Evolutionary conservation across 2,329 filamentous ascomycete species (phyloP), one percentile per base, ranked within the genome.

Genomic region (Tolypocladium tundrense): DNA sequence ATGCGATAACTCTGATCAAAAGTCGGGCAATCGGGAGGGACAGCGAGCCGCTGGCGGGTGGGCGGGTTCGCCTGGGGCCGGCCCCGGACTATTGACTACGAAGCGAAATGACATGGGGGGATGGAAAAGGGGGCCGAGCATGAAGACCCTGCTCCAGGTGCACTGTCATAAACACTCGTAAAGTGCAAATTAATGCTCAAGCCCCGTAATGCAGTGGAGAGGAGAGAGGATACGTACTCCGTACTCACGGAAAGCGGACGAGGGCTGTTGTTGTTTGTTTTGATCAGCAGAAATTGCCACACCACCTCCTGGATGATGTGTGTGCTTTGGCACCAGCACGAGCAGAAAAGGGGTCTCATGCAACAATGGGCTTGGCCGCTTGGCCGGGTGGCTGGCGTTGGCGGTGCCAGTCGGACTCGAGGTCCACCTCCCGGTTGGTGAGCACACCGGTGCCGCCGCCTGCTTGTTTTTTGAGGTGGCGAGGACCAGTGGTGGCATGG

Each of bases 41-140:
- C 54, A 41, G 48, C 53, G 45, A 53, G 24, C 13, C 14, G 41
- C 21, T 39, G 45, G 43, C 40, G 53, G 48, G 42, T 39, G 41
- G 16, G 40, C 41, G 33, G 52, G 35, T 19, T 53, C 24, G 35
- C 39, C 37, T 16, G 53, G 53, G 45, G 48, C 37, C 40, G 53
- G 39, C 48, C 57, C 57, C 53, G 14, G 54, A 55, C 54, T 55
- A 39, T 39, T 43, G 33, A 55, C 65, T 58, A 64, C 60, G 64
- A 68, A 71, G 67, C 66, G 68, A 70, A 58, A 71, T 70, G 64
- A 67, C 61, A 63, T 61, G 60, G 60, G 27, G 27, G 60, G 62
- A 56, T 13, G 37, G 42, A 54, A 54, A 57, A 43, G 37, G 55
- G 55, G 54, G 39, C 31, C 40, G 41, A 43, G 43, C 51, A 58